Evolutionary conservation across 2,329 filamentous ascomycete genomes (phyloP), one percentile per base, ranked within the genome.

Genomic region (Colletotrichum incanum): DNA sequence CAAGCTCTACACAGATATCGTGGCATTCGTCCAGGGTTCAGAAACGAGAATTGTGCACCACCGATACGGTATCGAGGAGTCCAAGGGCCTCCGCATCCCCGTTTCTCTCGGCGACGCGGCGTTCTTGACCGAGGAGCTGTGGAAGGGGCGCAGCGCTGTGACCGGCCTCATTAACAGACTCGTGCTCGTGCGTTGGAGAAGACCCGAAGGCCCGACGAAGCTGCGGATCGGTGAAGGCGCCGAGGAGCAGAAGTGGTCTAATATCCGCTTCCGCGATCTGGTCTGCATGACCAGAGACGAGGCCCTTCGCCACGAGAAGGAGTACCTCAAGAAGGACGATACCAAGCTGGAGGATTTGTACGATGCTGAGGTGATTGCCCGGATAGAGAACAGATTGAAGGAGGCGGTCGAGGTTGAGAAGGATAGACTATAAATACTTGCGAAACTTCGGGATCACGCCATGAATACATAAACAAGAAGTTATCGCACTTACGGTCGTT

Each of bases 251-350:
- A 97, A 93, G 78, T 91, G 88, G 56, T 92, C 93, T n/a, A 88
- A 87, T 3, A 76, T 98, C 5, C 82, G 86, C 41, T 82, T 96
- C 76, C 86, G 88, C 37, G 92, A 97, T 56, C 79, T 98, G 72
- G 95, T 98, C 0, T 93, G 93, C 77, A 94, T 98, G 94, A 98
- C 95, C 1, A 97, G 95, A 80, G 95, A 98, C 73, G 95, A 98
- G 82, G 94, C 93, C 3, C 84, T 87, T 20, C 87, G 89, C 71
- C 96, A 99, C 81, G 94, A 97, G 79, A 93, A 91, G 80, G 86
- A 94, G 78, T 87, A 98, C 1, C 84, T 98, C 55, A 92, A 90
- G 76, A 92, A 89, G 76, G 93, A 90, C 0, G 88, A 87, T 1
- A 93, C 92, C 82, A 82, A 79, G 11, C 85, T 90, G 0, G 92